Evolutionary conservation across 345 rosid genomes (phyloP).

Genomic region (Hibiscus mutabilis): DNA sequence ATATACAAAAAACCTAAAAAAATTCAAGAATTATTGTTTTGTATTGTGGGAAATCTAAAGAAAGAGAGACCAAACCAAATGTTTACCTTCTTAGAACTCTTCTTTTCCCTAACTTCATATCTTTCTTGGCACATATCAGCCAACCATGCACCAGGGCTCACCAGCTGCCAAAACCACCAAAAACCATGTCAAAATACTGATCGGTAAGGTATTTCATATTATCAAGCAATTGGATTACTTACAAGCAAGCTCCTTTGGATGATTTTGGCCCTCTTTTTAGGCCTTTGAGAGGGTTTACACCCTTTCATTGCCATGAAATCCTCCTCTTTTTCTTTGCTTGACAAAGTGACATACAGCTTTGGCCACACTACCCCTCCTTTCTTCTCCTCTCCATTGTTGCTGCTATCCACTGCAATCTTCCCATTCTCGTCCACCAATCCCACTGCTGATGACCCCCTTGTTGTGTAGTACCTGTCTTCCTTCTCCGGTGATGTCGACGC

Average conservation of each 20-base stretch:
- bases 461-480: conserved; percentile 56
- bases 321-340: conserved; percentile 76
- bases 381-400: conserved; percentile 34
- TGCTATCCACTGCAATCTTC: conserved; percentile 28
- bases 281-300: conserved; percentile 71
- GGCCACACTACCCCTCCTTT: conserved; percentile 51
- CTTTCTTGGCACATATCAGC: conserved; percentile 76
- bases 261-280: conserved; percentile 63
- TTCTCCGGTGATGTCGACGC: conserved; percentile 35
- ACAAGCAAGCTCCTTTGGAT: conserved; percentile 66
- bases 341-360: conserved; percentile 43
- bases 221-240: conserved; percentile 16
- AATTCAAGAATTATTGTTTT: background rate
- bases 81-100: conserved; percentile 63
- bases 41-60: background rate
- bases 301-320: conserved; percentile 80
- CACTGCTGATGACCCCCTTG: conserved; percentile 50
- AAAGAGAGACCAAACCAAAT: background rate
- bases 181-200: conserved; percentile 2
- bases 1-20: background rate
- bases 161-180: conserved; percentile 40
- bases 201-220: background rate
- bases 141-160: conserved; percentile 78
- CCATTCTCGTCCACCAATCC: conserved; percentile 39
- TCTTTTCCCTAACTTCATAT: conserved; percentile 74